Base-by-base conservation (phyloP, 2,329 filamentous ascomycete species). In the Calycina marina region DNA sequence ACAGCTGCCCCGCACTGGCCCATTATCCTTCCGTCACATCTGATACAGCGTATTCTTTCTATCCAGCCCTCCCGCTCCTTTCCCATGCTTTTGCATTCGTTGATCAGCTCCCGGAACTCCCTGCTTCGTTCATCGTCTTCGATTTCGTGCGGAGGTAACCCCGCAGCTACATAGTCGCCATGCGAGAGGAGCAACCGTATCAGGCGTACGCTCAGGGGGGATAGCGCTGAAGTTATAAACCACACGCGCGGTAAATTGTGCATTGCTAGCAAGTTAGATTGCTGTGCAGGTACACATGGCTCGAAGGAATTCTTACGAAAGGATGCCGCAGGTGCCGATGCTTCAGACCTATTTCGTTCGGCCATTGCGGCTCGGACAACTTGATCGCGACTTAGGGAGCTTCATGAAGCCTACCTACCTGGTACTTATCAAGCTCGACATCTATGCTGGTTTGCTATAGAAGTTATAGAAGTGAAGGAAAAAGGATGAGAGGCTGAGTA, bases 91-190 rank as follows among this genome's bases (percentile, higher is more conserved):
- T 72, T 74, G 48, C 71, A 76, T 53, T 77, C 72, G 40, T 77
- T 72, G 35, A 92, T 67, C 41, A 93, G 79, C 40, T 73, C 72
- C 35, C 80, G 74, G 55, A 92, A 92, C 54, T 86, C 82, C 46
- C 73, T 67, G 52, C 77, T 81, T 42, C 82, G 73, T 28, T 70
- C 68, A 24, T 77, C 77, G 53, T 86, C 69, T 47, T 86, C 80
- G 41, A 86, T 77, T 56, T 90, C 82, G 31, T 69, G 62, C 3
- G 83, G 78, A 29, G 81, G 73, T 18, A 94, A 66, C 33, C 86
- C 90, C 4, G 84, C 80, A 29, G 88, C 78, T 28, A 93, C 79
- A 53, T 79, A 86, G 56, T 96, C 90, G 30, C 90, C 88, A 56
- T 94, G 85, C n/a, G 73, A 72, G 29, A 96, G 75, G 26, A 93